These are phyloP conservation scores for Anthracocystis panici-leucophaei DNA, from an alignment of 1,284 basidiomycete species.

Conservation along the genomic window DNA sequence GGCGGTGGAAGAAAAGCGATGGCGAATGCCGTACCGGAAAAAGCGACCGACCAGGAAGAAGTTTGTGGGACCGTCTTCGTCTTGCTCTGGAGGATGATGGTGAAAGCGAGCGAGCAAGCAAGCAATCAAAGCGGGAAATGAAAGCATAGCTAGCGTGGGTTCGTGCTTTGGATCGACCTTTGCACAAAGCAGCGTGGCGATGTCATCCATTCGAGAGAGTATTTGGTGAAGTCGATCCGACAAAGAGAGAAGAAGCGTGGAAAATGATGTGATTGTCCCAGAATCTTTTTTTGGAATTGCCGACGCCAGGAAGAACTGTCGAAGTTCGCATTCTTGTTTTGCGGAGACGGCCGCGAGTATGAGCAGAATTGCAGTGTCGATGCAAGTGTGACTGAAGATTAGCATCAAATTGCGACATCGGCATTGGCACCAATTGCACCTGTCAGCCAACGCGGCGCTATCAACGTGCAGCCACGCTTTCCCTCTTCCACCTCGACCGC, in stretches of 20 bases:
- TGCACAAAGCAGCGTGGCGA: slow-evolving; percentile 1
- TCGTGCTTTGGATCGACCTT: too few species aligned
- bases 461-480: neutral
- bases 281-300: slow-evolving; percentile 2
- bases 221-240: neutral
- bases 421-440: slow-evolving; percentile 6
- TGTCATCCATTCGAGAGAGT: neutral
- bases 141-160: too few species aligned
- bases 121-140: too few species aligned
- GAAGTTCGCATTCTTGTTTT: neutral
- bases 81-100: too few species aligned
- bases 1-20: neutral
- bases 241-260: neutral
- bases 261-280: slow-evolving; percentile 2
- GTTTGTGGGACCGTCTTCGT: neutral
- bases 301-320: slow-evolving; percentile 6
- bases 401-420: slow-evolving; percentile 43
- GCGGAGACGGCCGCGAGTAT: neutral
- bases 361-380: neutral
- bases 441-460: slow-evolving; percentile 26
- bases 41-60: neutral
- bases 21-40: neutral
- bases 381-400: slow-evolving; percentile 44
- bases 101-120: too few species aligned
- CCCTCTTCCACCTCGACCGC: too few species aligned